Evolutionary conservation across 768 basidiomycete species (phyloP).

Genomic region (Lyophyllum atratum): DNA sequence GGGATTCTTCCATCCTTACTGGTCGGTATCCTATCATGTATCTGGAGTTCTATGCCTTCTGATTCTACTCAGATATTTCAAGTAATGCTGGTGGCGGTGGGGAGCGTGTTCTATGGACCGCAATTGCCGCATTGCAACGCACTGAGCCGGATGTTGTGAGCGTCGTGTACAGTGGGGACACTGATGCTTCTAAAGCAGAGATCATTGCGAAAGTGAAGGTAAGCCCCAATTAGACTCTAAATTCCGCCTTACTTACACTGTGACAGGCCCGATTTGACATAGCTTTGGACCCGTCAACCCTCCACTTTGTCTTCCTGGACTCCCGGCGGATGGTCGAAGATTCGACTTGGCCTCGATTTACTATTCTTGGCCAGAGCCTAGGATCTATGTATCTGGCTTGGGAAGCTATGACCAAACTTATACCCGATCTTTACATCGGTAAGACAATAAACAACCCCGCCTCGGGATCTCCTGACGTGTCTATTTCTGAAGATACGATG

Average conservation of each 20-base stretch:
- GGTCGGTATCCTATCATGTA: constrained; percentile 49
- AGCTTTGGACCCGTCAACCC: constrained; percentile 54
- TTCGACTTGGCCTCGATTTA: constrained; percentile 85
- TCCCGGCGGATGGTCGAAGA: constrained; percentile 78
- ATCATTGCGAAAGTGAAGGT: constrained; percentile 87
- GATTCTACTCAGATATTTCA: constrained; percentile 37
- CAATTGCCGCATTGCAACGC: constrained; percentile 74
- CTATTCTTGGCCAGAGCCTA: constrained; percentile 87
- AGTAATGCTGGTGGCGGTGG: constrained; percentile 97
- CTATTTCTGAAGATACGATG: constrained; percentile 79
- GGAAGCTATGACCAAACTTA: constrained; percentile 77
- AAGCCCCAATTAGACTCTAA: not conserved
- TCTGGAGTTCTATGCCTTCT: constrained; percentile 21
- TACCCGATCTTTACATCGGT: constrained; percentile 95
- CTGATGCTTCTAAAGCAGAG: constrained; percentile 72
- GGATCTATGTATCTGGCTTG: constrained; percentile 84
- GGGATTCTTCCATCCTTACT: constrained; percentile 96
- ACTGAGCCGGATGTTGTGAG: constrained; percentile 64
- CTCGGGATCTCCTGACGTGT: constrained; percentile 6
- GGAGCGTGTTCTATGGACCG: constrained; percentile 94
- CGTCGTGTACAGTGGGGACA: constrained; percentile 90
- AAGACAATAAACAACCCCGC: constrained; percentile 17
- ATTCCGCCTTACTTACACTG: not conserved
- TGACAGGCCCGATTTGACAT: constrained; percentile 81
- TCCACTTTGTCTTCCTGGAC: constrained; percentile 83